phyloP scores from a whole-genome alignment of 768 basidiomycete species.

The Pleurotus sapidus region DNA sequence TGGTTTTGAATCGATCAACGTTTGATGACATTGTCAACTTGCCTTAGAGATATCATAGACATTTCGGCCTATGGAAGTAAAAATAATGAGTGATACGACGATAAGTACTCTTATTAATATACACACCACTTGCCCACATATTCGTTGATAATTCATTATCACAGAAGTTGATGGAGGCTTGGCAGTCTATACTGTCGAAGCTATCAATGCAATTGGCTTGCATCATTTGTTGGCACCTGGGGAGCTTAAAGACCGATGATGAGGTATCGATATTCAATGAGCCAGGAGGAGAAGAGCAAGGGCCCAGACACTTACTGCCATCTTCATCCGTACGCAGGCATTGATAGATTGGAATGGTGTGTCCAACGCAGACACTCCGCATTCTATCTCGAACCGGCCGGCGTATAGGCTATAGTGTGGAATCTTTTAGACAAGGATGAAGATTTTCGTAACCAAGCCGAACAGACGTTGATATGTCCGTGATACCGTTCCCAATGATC shows the following conservation, averaged over 20 bases:
- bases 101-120: neutral
- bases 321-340: slow-evolving; percentile 61
- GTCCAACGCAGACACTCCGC: slow-evolving; percentile 52
- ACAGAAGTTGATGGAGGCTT: slow-evolving; percentile 68
- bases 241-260: slow-evolving; percentile 39
- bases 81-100: neutral
- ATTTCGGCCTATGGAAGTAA: slow-evolving; percentile 33
- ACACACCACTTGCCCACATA: slow-evolving; percentile 42
- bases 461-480: slow-evolving; percentile 45
- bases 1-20: neutral
- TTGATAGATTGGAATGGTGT: slow-evolving; percentile 51
- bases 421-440: neutral
- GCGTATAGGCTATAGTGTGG: slow-evolving; percentile 30
- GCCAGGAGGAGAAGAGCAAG: neutral
- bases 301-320: slow-evolving; percentile 17
- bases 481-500: slow-evolving; percentile 63
- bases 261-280: neutral
- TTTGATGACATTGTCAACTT: slow-evolving; percentile 27
- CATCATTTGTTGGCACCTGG: slow-evolving; percentile 62
- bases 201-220: slow-evolving; percentile 58
- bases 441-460: slow-evolving; percentile 12
- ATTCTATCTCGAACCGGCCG: slow-evolving; percentile 58
- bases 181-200: slow-evolving; percentile 66
- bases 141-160: slow-evolving; percentile 45
- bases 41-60: slow-evolving; percentile 60